Percentiles rank a stretch among this genome's conserved stretches.
These are phyloP conservation scores for Xylaria sp. DNA, from an alignment of 2,329 filamentous ascomycete species.

Conservation along the genomic window DNA sequence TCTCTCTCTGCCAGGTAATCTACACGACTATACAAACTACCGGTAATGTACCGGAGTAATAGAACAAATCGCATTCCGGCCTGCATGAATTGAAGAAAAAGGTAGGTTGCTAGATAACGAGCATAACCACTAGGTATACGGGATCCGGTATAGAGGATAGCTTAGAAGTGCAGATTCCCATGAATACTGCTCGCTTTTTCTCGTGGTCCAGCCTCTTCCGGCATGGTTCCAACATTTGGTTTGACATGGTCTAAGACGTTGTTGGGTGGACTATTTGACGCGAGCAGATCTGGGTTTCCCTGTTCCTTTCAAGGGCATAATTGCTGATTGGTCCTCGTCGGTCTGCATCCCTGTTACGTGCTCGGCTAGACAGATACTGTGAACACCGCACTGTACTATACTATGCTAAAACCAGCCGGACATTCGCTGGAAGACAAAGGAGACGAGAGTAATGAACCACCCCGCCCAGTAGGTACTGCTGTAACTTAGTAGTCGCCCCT, in stretches of 20 bases:
- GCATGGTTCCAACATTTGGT: neutral
- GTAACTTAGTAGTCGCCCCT: neutral
- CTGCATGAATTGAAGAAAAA: neutral
- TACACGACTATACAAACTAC: no score
- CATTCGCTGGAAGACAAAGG: neutral
- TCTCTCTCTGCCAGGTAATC: no score
- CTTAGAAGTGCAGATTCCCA: neutral
- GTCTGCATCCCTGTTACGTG: neutral
- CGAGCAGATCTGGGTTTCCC: constrained; percentile 15
- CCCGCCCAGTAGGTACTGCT: no score
- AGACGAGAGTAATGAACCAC: neutral
- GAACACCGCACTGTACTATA: neutral
- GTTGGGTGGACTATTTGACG: neutral
- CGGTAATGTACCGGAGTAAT: neutral
- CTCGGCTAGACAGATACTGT: neutral
- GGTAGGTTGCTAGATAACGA: neutral
- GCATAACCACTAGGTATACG: neutral
- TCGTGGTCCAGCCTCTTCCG: constrained; percentile 26
- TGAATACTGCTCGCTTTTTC: neutral
- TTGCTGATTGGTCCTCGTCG: constrained; percentile 20
- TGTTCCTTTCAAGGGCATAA: neutral
- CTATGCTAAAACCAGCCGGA: neutral
- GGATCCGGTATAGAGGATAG: neutral
- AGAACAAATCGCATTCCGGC: neutral
- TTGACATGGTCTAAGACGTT: neutral